These are phyloP conservation scores for Brassica balearica DNA, from an alignment of 441 rosid genomes.

Conservation along the genomic window DNA sequence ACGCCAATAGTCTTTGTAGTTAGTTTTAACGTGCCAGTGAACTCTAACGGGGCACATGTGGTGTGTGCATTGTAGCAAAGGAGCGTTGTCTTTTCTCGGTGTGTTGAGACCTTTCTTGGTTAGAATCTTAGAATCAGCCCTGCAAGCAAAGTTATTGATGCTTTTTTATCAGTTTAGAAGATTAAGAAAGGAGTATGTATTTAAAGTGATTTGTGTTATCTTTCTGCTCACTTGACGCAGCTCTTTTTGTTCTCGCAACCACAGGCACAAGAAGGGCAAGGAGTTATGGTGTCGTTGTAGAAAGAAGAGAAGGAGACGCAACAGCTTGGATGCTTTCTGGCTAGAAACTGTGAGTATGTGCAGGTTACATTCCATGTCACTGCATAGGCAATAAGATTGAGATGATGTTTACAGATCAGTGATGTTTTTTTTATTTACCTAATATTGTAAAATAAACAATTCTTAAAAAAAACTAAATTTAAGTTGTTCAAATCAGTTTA, in stretches of 20 bases:
- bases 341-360: constrained; percentile 93
- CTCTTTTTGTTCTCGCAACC: constrained; percentile 70
- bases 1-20: constrained; percentile 84
- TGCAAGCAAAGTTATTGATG: constrained; percentile 33
- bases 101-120: constrained; percentile 61
- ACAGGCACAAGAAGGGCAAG: constrained; percentile 82
- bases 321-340: constrained; percentile 75
- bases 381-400: constrained; percentile 44
- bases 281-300: constrained; percentile 82
- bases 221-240: constrained; percentile 67
- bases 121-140: constrained; percentile 71
- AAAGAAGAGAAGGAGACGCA: constrained; percentile 92
- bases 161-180: neutral
- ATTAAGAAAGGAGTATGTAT: neutral
- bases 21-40: constrained; percentile 92
- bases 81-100: constrained; percentile 61
- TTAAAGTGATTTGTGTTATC: neutral
- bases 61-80: constrained; percentile 76
- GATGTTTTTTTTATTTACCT: constrained; percentile 21
- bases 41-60: constrained; percentile 87
- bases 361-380: constrained; percentile 97
- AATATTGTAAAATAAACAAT: neutral
- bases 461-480: no score
- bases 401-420: constrained; percentile 13
- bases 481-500: neutral